Evolutionary conservation across 768 basidiomycete genomes (phyloP).

Genomic region (Saitozyma podzolica): DNA sequence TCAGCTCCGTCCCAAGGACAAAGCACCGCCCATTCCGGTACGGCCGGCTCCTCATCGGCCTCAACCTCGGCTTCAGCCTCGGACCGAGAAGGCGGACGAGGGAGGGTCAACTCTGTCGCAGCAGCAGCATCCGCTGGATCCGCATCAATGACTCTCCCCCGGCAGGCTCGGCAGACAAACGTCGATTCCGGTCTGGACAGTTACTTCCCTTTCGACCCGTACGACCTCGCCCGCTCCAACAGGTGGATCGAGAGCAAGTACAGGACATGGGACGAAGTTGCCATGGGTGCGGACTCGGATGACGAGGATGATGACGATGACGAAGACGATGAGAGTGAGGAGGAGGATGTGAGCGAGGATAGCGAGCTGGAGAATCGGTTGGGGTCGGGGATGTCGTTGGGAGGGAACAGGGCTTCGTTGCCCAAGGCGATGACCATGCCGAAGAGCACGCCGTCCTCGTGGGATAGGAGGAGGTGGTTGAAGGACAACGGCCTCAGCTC

Average conservation of each 20-base stretch:
- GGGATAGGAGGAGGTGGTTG: constrained; percentile 17
- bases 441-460: constrained; percentile 13
- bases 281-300: constrained; percentile 59
- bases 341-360: constrained; percentile 10
- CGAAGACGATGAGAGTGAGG: constrained; percentile 12
- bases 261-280: constrained; percentile 83
- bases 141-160: constrained; percentile 23
- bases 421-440: constrained; percentile 12
- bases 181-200: constrained; percentile 73
- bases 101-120: background rate
- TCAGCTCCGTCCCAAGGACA: background rate
- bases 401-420: background rate
- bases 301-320: constrained; percentile 29
- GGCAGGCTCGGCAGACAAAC: constrained; percentile 42
- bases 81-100: too few species aligned
- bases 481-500: constrained; percentile 31
- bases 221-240: constrained; percentile 77
- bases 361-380: constrained; percentile 18
- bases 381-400: constrained; percentile 15
- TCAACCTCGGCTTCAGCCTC: background rate
- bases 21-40: background rate
- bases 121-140: constrained; percentile 1
- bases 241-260: constrained; percentile 79
- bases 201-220: constrained; percentile 99
- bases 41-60: background rate